Base-by-base conservation (phyloP, 2,329 filamentous ascomycete genomes). In the Trichoderma breve region DNA sequence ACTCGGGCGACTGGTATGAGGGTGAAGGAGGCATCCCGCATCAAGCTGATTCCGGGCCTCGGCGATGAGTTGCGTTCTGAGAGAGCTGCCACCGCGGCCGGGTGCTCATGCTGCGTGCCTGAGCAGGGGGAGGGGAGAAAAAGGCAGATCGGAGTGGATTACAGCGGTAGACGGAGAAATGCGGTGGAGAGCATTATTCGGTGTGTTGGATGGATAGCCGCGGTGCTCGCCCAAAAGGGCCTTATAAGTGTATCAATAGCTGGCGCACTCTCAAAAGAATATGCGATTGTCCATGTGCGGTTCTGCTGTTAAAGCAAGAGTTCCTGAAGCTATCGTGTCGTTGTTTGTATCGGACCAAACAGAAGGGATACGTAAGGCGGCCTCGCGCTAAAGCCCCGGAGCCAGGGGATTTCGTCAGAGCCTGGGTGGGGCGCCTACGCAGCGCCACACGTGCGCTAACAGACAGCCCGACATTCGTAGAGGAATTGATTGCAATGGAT, bases 1-100 rank as follows among this genome's bases (percentile, higher is more conserved):
- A 89, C 82, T 92, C 89, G 82, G 90, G 90, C 78, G 88, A 87
- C 80, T 91, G 87, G 80, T 86, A 85, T 39, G 84, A 80, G 71
- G 83, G 83, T 84, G 84, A 82, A 78, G 85, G 81, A 86, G 88
- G 86, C 88, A 90, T 89, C 81, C 86, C 86, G 86, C 81, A 75
- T 77, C 73, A 71, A 72, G 66, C 43, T 60, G 68, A 65, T 36
- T 53, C 47, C 53, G 32, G 57, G 36, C 58, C 26, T 43, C 36
- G 21, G 60, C 18, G 14, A 53, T 57, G 71, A 67, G 71, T 69
- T 71, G 70, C 58, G 69, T 67, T 73, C 36, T 74, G 71, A 11
- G 36, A 53, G 71, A 71, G 74, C 71, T 73, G 74, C 72, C 72
- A 73, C 63, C 58, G 72, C 62, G 53, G 71, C 71, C 62, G 72